A percentile compares a stretch with the other conserved stretches of the same genome.
Conservation (phyloP, 306 rosid species). For the Vigna nakashimae region DNA sequence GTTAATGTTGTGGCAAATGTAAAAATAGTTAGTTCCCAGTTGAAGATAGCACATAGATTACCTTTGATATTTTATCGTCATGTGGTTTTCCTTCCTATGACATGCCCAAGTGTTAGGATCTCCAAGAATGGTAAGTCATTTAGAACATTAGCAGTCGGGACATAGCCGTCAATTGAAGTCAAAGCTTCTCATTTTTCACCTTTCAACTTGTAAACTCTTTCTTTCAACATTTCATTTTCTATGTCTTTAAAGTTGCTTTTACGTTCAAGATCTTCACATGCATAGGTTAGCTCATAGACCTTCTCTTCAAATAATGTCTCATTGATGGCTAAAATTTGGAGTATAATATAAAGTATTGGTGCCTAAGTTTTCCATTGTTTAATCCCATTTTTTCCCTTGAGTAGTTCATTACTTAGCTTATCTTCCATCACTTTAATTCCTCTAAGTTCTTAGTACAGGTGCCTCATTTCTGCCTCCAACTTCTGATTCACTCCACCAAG, state of each 20-base stretch:
- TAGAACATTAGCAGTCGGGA: constrained; percentile 70
- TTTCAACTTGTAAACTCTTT: constrained; percentile 61
- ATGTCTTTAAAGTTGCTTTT: constrained; percentile 53
- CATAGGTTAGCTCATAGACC: constrained; percentile 64
- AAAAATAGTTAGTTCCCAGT: not conserved
- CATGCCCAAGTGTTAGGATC: constrained; percentile 54
- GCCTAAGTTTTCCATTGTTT: constrained; percentile 68
- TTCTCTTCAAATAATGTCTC: constrained; percentile 78
- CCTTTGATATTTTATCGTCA: constrained; percentile 59
- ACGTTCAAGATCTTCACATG: constrained; percentile 59
- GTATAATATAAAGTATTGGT: constrained; percentile 54
- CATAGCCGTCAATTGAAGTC: constrained; percentile 69
- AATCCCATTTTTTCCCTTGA: constrained; percentile 57
- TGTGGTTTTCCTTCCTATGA: constrained; percentile 1
- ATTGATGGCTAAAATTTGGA: constrained; percentile 62
- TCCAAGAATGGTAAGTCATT: constrained; percentile 74
- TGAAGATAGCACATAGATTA: constrained; percentile 44
- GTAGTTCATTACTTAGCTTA: constrained; percentile 56
- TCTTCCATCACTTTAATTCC: constrained; percentile 53
- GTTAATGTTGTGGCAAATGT: not conserved
- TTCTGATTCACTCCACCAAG: constrained; percentile 59
- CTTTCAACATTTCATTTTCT: constrained; percentile 67
- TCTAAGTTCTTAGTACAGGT: constrained; percentile 53
- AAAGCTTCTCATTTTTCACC: constrained; percentile 66
- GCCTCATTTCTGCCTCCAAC: constrained; percentile 56